Evolutionary conservation across 495 filamentous ascomycete genomes (phyloP).

Genomic region (Neurospora intermedia): DNA sequence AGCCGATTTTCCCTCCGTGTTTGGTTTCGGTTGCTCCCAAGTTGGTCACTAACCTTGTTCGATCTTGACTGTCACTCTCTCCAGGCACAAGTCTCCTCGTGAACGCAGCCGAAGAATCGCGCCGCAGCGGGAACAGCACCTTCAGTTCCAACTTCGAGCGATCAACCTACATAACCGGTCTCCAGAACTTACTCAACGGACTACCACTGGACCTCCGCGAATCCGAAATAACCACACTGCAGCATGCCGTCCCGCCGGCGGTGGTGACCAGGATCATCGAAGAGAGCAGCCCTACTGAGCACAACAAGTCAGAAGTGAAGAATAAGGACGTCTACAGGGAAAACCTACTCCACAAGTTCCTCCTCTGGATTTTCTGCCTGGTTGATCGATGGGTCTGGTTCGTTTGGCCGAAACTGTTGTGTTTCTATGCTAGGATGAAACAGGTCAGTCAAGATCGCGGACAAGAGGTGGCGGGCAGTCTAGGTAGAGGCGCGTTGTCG

Average conservation of each 20-base stretch:
- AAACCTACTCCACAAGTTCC: constrained; percentile 6
- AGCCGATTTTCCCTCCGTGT: not conserved
- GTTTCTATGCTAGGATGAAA: constrained; percentile 1
- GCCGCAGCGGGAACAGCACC: not conserved
- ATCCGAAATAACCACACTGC: constrained; percentile 35
- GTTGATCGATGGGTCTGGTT: constrained; percentile 4
- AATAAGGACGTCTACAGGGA: not conserved
- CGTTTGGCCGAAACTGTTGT: not conserved
- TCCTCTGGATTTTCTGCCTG: constrained; percentile 4
- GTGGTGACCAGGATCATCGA: not conserved
- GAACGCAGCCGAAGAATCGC: constrained; percentile 4
- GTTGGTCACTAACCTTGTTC: not conserved
- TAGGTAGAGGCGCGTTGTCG: not conserved
- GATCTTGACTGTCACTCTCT: not conserved
- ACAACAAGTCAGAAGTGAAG: not conserved
- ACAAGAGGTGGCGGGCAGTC: not conserved
- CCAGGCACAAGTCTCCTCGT: constrained; percentile 13
- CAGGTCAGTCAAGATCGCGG: constrained; percentile 5
- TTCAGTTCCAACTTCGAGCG: constrained; percentile 38
- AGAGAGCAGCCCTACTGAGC: not conserved
- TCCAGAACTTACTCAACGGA: constrained; percentile 55
- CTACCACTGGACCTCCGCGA: constrained; percentile 48
- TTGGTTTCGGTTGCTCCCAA: not conserved
- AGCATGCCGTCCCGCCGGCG: constrained; percentile 32
- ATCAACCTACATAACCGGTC: constrained; percentile 55